A percentile compares a stretch with the other conserved stretches of the same genome.
Evolutionary conservation across 2,329 filamentous ascomycete genomes (phyloP).

Genomic region (Golovinomyces cichoracearum): DNA sequence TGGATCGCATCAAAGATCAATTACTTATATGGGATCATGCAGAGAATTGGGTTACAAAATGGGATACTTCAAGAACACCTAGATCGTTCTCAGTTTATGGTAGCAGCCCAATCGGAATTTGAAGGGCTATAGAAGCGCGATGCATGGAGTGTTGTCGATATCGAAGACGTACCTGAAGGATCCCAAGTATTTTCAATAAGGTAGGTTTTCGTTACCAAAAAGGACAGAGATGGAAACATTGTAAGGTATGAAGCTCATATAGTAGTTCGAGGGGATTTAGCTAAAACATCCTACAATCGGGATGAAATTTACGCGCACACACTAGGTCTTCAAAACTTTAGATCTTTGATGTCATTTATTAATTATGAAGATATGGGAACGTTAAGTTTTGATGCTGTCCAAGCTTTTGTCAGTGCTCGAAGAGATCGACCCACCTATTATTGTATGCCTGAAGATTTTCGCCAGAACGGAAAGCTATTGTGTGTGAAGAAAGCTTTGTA

Average conservation of each 20-base stretch:
- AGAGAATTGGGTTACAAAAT: not conserved
- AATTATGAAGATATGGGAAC: not conserved
- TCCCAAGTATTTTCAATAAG: not conserved
- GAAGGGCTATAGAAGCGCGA: not conserved
- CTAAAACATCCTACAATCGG: not conserved
- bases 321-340: not conserved
- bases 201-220: not conserved
- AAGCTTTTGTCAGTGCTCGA: not conserved
- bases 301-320: not conserved
- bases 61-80: not conserved
- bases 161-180: not conserved
- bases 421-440: too few relatives aligned
- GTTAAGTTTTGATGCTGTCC: not conserved
- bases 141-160: not conserved
- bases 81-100: not conserved
- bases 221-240: not conserved
- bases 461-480: too few relatives aligned
- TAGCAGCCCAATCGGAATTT: not conserved
- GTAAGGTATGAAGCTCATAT: not conserved
- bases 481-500: too few relatives aligned
- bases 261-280: constrained; percentile 1
- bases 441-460: too few relatives aligned
- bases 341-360: not conserved
- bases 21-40: not conserved
- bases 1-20: not conserved